Percentiles rank a stretch among this genome's conserved stretches.
Evolutionary conservation across 805 yeast genomes (phyloP).

Genomic region (Ogataea sp.): DNA sequence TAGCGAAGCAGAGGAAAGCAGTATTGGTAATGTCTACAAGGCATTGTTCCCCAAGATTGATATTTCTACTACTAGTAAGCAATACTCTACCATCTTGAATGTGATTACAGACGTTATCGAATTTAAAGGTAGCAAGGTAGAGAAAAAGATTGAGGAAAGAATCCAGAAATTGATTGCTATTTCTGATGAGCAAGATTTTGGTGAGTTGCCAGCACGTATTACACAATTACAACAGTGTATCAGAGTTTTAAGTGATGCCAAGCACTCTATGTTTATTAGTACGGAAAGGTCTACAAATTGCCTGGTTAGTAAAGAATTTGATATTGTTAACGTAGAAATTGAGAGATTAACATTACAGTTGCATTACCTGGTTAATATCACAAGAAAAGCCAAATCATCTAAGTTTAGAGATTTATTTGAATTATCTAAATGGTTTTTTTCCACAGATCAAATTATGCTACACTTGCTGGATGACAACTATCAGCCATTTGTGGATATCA

Average conservation of each 20-base stretch:
- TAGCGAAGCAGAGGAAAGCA: slow-evolving; percentile 6
- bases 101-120: slow-evolving; percentile 36
- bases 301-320: neutral
- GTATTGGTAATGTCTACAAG: slow-evolving; percentile 14
- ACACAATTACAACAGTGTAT: slow-evolving; percentile 14
- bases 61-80: slow-evolving; percentile 48
- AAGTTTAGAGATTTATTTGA: slow-evolving; percentile 26
- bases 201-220: slow-evolving; percentile 11
- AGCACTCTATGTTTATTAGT: slow-evolving; percentile 5
- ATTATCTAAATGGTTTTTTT: slow-evolving; percentile 45
- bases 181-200: slow-evolving; percentile 18
- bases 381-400: slow-evolving; percentile 19
- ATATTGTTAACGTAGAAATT: slow-evolving; percentile 17
- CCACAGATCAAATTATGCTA: slow-evolving; percentile 63
- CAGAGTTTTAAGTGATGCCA: slow-evolving; percentile 14
- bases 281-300: slow-evolving; percentile 4
- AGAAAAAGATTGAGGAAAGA: slow-evolving; percentile 30
- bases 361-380: slow-evolving; percentile 17
- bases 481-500: slow-evolving; percentile 65
- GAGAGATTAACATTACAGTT: slow-evolving; percentile 18
- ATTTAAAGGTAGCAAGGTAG: slow-evolving; percentile 25
- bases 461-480: slow-evolving; percentile 58
- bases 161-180: slow-evolving; percentile 24
- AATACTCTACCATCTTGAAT: slow-evolving; percentile 45
- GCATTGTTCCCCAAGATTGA: slow-evolving; percentile 35